Evolutionary conservation across 306 rosid genomes (phyloP).

Genomic region (Neltuma alba): DNA sequence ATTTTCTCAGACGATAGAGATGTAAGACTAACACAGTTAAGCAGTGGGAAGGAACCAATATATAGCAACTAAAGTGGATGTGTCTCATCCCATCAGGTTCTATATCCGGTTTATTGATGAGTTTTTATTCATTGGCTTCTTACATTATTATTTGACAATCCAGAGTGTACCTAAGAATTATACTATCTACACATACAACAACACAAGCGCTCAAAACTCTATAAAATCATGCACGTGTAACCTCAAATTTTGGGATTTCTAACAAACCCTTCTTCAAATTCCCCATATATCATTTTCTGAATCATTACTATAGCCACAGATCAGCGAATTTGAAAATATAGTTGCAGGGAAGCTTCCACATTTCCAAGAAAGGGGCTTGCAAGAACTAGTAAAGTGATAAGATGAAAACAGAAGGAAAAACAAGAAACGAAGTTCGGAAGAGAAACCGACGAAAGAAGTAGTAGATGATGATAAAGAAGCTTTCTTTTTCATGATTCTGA

Average conservation of each 20-base stretch:
- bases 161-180: neutral
- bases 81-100: neutral
- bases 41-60: neutral
- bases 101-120: neutral
- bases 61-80: neutral
- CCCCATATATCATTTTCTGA: neutral
- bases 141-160: neutral
- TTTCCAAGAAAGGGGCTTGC: constrained; percentile 34
- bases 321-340: neutral
- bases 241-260: constrained; percentile 3
- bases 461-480: constrained; percentile 33
- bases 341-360: constrained; percentile 1
- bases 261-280: neutral
- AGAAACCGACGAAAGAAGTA: constrained; percentile 5
- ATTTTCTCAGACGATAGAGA: neutral
- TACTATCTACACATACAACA: neutral
- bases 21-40: neutral
- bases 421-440: constrained; percentile 19
- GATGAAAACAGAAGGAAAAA: constrained; percentile 26
- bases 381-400: constrained; percentile 20
- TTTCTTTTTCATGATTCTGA: constrained; percentile 40
- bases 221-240: neutral
- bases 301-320: neutral
- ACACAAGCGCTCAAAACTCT: neutral
- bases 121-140: neutral